A percentile compares a stretch with the other conserved stretches of the same genome.
These are phyloP conservation scores for Aspergillus hancockii DNA, from an alignment of 495 filamentous ascomycete species.

Conservation along the genomic window DNA sequence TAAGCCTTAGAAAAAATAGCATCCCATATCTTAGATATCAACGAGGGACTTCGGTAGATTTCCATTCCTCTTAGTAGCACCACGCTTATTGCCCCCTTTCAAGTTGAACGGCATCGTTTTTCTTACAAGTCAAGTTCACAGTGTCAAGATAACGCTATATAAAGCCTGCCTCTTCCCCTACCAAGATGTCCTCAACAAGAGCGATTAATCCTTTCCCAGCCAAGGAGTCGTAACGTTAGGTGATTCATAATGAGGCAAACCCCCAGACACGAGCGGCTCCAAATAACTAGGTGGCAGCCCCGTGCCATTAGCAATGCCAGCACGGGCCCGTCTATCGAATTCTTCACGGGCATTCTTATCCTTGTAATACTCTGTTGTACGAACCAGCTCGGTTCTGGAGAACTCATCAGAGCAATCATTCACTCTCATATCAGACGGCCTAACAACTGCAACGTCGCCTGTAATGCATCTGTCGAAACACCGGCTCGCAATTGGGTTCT, in stretches of 20 bases:
- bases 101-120: too few species aligned
- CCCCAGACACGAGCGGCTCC: background rate
- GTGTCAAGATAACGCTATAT: too few species aligned
- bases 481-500: background rate
- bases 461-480: background rate
- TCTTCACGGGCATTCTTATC: background rate
- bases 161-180: background rate
- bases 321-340: background rate
- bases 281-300: background rate
- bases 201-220: background rate
- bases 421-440: background rate
- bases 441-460: slow-evolving; percentile 4
- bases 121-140: too few species aligned
- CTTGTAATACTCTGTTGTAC: background rate
- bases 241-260: background rate
- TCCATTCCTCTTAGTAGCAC: too few species aligned
- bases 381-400: background rate
- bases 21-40: too few species aligned
- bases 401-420: slow-evolving; percentile 4
- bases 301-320: background rate
- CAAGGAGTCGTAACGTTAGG: background rate
- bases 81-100: too few species aligned
- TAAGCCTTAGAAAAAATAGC: too few species aligned
- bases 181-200: background rate
- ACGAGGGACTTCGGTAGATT: too few species aligned